These are phyloP conservation scores for Boletus rex-veris DNA, from an alignment of 768 basidiomycete species.

Conservation along the genomic window DNA sequence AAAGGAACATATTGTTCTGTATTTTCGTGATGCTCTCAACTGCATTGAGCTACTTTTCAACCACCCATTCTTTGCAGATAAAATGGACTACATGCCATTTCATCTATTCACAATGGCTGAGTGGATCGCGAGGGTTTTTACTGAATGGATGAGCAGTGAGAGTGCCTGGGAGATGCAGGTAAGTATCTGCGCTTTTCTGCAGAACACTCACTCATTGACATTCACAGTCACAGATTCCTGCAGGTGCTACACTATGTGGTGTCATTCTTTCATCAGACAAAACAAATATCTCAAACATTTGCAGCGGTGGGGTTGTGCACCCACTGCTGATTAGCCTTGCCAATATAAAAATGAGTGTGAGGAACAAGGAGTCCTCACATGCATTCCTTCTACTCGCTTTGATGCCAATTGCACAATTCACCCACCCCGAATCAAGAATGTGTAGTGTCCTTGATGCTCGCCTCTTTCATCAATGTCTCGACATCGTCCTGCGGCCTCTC, in stretches of 20 bases:
- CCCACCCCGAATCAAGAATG: no score
- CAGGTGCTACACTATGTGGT: no score
- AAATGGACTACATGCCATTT: background rate
- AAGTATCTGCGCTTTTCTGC: background rate
- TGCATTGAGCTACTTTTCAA: background rate
- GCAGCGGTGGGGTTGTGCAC: no score
- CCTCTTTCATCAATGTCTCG: background rate
- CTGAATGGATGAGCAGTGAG: background rate
- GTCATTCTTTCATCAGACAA: no score
- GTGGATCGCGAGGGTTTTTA: background rate
- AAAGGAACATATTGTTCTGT: background rate
- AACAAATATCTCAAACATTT: no score
- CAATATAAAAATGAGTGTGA: no score
- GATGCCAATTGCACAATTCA: no score
- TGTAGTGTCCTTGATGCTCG: background rate
- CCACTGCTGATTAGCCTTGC: no score
- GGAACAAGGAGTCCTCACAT: no score
- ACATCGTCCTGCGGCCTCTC: background rate
- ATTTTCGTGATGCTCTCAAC: background rate
- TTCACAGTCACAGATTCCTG: no score
- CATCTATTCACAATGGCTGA: background rate
- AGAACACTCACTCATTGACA: no score
- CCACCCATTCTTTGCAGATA: background rate
- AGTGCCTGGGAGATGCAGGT: background rate
- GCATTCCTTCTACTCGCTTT: no score